Conservation (phyloP, 768 basidiomycete species). For the Lentinula edodes region DNA sequence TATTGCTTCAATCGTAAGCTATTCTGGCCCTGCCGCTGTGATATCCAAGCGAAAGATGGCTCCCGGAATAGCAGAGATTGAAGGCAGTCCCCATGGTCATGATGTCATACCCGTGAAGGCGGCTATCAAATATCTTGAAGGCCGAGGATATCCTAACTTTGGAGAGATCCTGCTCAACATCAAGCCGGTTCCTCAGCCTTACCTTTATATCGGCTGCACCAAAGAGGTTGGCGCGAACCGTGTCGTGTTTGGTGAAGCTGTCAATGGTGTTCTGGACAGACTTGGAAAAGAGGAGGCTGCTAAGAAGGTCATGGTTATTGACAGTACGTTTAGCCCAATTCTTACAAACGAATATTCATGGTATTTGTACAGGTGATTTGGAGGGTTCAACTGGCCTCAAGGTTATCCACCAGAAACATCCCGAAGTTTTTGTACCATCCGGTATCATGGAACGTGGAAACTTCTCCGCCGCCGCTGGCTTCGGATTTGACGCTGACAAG, state of each 20-base stretch:
- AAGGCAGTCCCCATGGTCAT: constrained; percentile 77
- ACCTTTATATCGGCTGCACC: constrained; percentile 63
- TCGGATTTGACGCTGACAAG: constrained; percentile 78
- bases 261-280: constrained; percentile 69
- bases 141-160: constrained; percentile 53
- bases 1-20: constrained; percentile 45
- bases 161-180: constrained; percentile 56
- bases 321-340: constrained; percentile 35
- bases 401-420: constrained; percentile 84
- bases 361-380: constrained; percentile 52
- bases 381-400: constrained; percentile 90
- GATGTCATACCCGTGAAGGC: constrained; percentile 81
- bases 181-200: constrained; percentile 50
- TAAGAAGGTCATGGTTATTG: constrained; percentile 82
- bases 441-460: constrained; percentile 87
- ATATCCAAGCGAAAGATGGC: constrained; percentile 68
- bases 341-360: constrained; percentile 7
- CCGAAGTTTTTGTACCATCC: constrained; percentile 81
- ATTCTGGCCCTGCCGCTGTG: constrained; percentile 80
- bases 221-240: constrained; percentile 78
- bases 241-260: constrained; percentile 81
- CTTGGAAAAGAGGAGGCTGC: constrained; percentile 72
- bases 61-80: constrained; percentile 64
- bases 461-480: constrained; percentile 80
- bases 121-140: constrained; percentile 68